These are phyloP conservation scores for Zostera marina DNA, from an alignment of 116 monocot genomes.

Conservation along the genomic window DNA sequence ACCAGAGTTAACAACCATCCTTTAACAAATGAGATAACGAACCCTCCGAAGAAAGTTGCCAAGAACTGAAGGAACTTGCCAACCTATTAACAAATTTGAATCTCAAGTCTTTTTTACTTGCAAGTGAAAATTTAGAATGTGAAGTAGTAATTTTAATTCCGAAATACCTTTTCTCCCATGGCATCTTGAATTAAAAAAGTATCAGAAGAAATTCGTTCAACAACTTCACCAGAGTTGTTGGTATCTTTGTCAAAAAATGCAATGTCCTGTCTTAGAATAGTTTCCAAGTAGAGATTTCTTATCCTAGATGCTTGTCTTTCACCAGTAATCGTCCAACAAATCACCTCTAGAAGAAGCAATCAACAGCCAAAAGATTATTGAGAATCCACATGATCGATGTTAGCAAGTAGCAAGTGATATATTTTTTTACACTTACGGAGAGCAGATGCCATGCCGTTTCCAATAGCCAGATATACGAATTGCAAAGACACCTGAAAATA, in stretches of 20 bases:
- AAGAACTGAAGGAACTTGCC: slow-evolving; percentile 37
- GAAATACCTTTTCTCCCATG: slow-evolving; percentile 1
- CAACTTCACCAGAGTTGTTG: slow-evolving; percentile 26
- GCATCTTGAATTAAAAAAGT: neutral
- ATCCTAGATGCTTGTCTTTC: slow-evolving; percentile 34
- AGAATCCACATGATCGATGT: neutral
- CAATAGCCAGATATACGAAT: slow-evolving; percentile 4
- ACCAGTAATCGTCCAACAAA: slow-evolving; percentile 38
- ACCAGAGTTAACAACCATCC: slow-evolving; percentile 49
- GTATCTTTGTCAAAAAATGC: slow-evolving; percentile 32
- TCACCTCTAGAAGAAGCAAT: slow-evolving; percentile 14
- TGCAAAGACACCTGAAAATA: slow-evolving; percentile 2
- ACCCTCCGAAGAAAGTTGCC: slow-evolving; percentile 32
- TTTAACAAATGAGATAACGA: slow-evolving; percentile 20
- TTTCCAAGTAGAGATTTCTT: slow-evolving; percentile 27
- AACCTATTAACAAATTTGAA: slow-evolving; percentile 16
- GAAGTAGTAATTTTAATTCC: neutral
- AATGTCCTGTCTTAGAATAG: slow-evolving; percentile 30
- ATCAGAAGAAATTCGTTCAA: slow-evolving; percentile 1
- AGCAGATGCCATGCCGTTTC: neutral
- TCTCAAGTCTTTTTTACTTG: no score
- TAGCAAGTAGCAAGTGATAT: neutral
- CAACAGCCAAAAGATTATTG: neutral
- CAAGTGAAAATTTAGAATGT: no score
- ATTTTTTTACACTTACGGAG: neutral